These are phyloP conservation scores for Ustilago trichophora DNA, from an alignment of 1,284 basidiomycete species.

Conservation along the genomic window DNA sequence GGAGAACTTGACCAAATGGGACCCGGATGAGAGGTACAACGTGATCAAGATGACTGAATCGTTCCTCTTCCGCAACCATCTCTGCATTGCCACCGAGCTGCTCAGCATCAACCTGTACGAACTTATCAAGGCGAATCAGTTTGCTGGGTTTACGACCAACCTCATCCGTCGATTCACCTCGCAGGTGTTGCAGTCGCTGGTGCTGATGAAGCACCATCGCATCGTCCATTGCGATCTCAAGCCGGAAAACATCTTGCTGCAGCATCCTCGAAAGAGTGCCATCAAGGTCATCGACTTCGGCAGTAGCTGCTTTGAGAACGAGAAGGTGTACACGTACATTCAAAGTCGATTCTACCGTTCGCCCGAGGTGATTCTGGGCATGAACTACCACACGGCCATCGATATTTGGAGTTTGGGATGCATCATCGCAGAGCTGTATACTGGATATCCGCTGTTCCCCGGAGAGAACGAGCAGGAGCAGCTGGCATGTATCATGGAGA, in stretches of 20 bases:
- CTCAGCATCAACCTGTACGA: conserved; percentile 99
- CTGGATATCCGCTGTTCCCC: conserved; percentile 98
- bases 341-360: conserved; percentile 96
- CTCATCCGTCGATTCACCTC: conserved; percentile 95
- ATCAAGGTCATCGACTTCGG: conserved; percentile 99
- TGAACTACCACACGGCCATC: conserved; percentile 72
- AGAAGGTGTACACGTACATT: conserved; percentile 98
- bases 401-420: conserved; percentile 99
- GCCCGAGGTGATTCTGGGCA: conserved; percentile 73
- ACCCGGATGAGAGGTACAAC: conserved; percentile 93
- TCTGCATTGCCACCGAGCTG: conserved; percentile 98
- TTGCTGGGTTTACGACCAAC: conserved; percentile 92
- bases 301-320: conserved; percentile 96
- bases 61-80: conserved; percentile 96
- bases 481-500: conserved; percentile 98
- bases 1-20: conserved; percentile 96
- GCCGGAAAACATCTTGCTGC: conserved; percentile 96
- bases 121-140: conserved; percentile 98
- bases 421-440: conserved; percentile 95
- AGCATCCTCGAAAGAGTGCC: conserved; percentile 92
- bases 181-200: conserved; percentile 90
- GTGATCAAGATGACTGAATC: conserved; percentile 99
- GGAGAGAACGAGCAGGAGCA: conserved; percentile 98
- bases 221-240: conserved; percentile 99
- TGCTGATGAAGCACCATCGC: conserved; percentile 92